A percentile compares a stretch with the other conserved stretches of the same genome.
Evolutionary conservation across 2,329 filamentous ascomycete species (phyloP).

Genomic region (Penicillium sp.): DNA sequence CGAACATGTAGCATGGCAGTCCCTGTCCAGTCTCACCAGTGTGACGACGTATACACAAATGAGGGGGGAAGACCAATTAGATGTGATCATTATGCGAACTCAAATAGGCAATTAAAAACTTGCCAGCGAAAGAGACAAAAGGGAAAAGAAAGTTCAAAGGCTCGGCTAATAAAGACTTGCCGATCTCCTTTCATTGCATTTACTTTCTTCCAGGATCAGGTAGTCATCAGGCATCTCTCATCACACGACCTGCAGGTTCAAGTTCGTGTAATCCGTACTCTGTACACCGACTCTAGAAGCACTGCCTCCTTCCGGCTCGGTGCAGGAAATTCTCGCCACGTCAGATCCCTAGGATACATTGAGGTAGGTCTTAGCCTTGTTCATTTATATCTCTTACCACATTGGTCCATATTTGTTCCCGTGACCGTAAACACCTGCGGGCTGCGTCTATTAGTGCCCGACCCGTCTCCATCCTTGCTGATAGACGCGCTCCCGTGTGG

Average conservation of each 20-base stretch:
- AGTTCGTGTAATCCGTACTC: neutral
- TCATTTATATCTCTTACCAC: neutral
- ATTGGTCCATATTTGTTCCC: conserved; percentile 23
- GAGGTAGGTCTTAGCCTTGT: neutral
- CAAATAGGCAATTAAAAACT: too few species aligned
- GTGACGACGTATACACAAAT: neutral
- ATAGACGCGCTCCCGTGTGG: conserved; percentile 31
- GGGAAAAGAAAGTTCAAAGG: neutral
- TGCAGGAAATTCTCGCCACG: conserved; percentile 11
- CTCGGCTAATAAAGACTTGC: neutral
- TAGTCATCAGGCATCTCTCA: conserved; percentile 14
- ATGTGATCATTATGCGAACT: neutral
- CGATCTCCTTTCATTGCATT: conserved; percentile 5
- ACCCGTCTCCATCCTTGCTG: conserved; percentile 25
- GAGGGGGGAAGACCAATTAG: neutral
- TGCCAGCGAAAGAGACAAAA: neutral
- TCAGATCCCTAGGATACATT: conserved; percentile 4
- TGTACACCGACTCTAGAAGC: conserved; percentile 12
- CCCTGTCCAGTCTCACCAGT: neutral
- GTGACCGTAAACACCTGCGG: conserved; percentile 29
- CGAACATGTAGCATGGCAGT: neutral
- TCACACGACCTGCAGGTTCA: conserved; percentile 13
- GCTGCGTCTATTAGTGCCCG: conserved; percentile 31
- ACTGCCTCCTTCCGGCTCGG: conserved; percentile 10
- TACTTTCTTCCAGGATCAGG: conserved; percentile 6